Conservation (phyloP, 1,139 yeast genomes). For the Trichomonascaceae sp. region DNA sequence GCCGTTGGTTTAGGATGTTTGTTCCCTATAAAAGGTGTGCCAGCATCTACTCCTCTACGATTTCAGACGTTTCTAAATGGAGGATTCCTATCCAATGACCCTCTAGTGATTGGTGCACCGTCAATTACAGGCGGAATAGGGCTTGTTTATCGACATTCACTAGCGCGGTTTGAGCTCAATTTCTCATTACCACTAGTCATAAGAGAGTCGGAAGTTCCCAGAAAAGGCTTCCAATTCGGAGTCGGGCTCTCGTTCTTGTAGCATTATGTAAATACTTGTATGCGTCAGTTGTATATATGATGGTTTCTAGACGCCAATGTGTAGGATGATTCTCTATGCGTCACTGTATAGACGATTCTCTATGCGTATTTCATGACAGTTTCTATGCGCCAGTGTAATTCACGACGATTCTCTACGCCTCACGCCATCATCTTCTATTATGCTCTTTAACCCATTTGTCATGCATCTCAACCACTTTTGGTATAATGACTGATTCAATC, state of each 20-base stretch:
- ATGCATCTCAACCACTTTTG: constrained; percentile 63
- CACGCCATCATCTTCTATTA: background rate
- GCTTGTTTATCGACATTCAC: constrained; percentile 71
- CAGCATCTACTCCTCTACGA: constrained; percentile 54
- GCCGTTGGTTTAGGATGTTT: constrained; percentile 67
- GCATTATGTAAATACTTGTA: background rate
- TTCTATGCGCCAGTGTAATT: too few species aligned
- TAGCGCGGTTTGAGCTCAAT: constrained; percentile 86
- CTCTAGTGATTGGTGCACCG: constrained; percentile 16
- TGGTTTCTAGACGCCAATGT: too few species aligned
- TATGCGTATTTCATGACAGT: too few species aligned
- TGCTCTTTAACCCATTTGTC: constrained; percentile 45
- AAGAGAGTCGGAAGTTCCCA: constrained; percentile 55
- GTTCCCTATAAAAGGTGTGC: constrained; percentile 52
- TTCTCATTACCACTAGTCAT: constrained; percentile 70
- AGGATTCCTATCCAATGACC: constrained; percentile 46
- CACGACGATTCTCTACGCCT: too few species aligned
- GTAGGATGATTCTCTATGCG: too few species aligned
- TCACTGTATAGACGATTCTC: too few species aligned
- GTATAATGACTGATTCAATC: constrained; percentile 73
- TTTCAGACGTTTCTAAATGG: constrained; percentile 64
- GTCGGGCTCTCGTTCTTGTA: constrained; percentile 79
- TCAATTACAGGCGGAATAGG: constrained; percentile 44
- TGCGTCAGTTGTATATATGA: background rate
- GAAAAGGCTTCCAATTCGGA: constrained; percentile 91